Conservation (phyloP, 805 yeast species). For the Scheffersomyces amazonensis region DNA sequence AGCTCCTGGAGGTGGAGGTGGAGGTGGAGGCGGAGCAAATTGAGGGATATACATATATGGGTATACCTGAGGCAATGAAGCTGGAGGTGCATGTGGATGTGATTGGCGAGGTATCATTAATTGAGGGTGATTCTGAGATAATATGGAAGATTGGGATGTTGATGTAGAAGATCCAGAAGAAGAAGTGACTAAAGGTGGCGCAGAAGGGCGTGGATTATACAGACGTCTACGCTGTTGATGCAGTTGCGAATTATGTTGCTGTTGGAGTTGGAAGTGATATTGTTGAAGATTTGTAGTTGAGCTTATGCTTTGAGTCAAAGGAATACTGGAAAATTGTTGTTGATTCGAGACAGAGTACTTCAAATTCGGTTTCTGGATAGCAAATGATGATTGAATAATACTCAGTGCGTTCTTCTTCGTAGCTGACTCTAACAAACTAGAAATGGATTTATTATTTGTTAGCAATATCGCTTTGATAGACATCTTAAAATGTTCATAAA, state of each 20-base stretch:
- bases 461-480: constrained; percentile 61
- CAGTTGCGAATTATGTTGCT: not conserved
- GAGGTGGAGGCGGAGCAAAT: not conserved
- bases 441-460: constrained; percentile 44
- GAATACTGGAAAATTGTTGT: too few relatives aligned
- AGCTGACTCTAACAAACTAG: constrained; percentile 4
- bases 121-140: not conserved
- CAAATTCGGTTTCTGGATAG: constrained; percentile 28
- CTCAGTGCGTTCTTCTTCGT: constrained; percentile 15
- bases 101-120: not conserved
- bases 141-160: not conserved
- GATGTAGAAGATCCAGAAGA: not conserved
- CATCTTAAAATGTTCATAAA: constrained; percentile 52
- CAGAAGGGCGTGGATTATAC: not conserved
- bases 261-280: not conserved
- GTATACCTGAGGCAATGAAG: constrained; percentile 2
- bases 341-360: too few relatives aligned
- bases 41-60: not conserved
- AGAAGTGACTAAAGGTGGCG: not conserved
- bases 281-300: too few relatives aligned
- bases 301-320: too few relatives aligned
- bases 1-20: not conserved
- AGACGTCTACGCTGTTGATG: not conserved
- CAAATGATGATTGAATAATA: constrained; percentile 37
- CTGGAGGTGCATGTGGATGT: constrained; percentile 3